Base-by-base conservation (phyloP, 2,329 filamentous ascomycete genomes). In the Lachnellula arida region DNA sequence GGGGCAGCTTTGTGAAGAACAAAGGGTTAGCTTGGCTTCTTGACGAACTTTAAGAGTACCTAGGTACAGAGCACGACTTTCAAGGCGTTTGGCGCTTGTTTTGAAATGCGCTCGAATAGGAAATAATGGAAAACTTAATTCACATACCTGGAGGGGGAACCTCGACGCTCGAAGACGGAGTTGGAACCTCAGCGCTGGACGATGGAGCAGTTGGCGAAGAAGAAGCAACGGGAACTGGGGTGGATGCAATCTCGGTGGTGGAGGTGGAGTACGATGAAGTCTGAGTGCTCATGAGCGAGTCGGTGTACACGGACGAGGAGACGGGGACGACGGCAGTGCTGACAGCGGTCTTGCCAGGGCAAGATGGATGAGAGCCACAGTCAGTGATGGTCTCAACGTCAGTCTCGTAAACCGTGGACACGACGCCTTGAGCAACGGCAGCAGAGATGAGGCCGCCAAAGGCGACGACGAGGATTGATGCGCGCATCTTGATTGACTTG, bases 401-500 rank as follows among this genome's bases (percentile, higher is more conserved):
- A 17, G 54, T 54, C 28, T 54, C 48, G 5, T 47, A 49, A 37
- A 52, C 47, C 28, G 55, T 58, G 19, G 40, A 34, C 8, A 32
- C 8, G 28, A 28, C 15, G 17, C 46, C 55, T 17, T 55, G 14
- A 48, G 47, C 47, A n/a, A 43, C 23, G 46, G 54, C 17, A 40
- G 51, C 14, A 42, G 49, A 53, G 39, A 47, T 46, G 34, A 57
- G 49, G 42, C 49, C 51, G 42, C 44, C 22, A 15, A 46, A 28
- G 23, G 44, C 44, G 23, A 55, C 48, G 56, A 59, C 15, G 52
- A 61, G 39, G 44, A 49, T 50, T 44, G 61, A 58, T 54, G 54
- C 22, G 53, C 59, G 61, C 61, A 63, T 63, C 40, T 47, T 53
- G 19, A 42, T 17, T 9, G 44, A 46, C 46, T 56, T 40, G 47